Evolutionary conservation across 1,284 basidiomycete species (phyloP).

Genomic region (Rhodotorula sp.): DNA sequence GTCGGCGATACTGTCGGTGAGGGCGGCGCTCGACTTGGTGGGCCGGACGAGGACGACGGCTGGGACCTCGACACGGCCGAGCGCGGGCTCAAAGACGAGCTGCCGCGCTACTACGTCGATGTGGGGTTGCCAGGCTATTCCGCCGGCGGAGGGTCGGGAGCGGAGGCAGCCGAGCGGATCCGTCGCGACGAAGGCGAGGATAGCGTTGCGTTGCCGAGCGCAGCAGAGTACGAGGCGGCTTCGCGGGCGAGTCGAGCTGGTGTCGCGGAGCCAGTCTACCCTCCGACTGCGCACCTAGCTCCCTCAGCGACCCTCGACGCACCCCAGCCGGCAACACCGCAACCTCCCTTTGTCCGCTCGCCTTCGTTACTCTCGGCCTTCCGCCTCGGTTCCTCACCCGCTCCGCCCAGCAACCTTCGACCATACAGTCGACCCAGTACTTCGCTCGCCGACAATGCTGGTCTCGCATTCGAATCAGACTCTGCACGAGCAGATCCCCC

Average conservation of each 20-base stretch:
- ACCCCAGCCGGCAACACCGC: not conserved
- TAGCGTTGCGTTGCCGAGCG: conserved; percentile 11
- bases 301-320: not conserved
- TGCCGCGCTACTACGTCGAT: conserved; percentile 28
- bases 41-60: conserved; percentile 29
- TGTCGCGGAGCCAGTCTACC: not conserved
- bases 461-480: too few relatives aligned
- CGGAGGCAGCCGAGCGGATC: conserved; percentile 9
- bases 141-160: not conserved
- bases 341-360: conserved; percentile 5
- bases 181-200: not conserved
- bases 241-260: conserved; percentile 9
- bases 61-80: conserved; percentile 11
- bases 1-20: conserved; percentile 31
- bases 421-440: too few relatives aligned
- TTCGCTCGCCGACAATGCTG: too few relatives aligned
- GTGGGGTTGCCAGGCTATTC: conserved; percentile 27
- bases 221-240: conserved; percentile 29
- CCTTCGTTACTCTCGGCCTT: not conserved
- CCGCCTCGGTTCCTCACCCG: not conserved
- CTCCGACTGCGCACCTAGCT: conserved; percentile 9
- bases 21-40: conserved; percentile 26
- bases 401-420: too few relatives aligned
- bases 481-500: too few relatives aligned
- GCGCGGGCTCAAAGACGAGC: conserved; percentile 6